phyloP scores from a whole-genome alignment of 805 yeast species.

The Yarrowia yakushimensis region DNA sequence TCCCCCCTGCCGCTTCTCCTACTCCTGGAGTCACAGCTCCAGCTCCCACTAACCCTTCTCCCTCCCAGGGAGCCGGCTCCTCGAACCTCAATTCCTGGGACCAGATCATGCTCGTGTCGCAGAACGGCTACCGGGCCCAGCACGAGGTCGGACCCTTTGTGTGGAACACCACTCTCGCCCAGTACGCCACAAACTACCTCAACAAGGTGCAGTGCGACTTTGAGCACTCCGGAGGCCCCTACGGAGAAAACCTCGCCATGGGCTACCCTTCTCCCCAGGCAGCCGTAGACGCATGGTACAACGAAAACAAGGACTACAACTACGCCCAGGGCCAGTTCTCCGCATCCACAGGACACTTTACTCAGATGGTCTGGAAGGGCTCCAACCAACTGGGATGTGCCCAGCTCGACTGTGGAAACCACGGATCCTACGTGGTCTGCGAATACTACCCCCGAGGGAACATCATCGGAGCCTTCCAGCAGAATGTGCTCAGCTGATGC shows the following conservation, averaged over 20 bases:
- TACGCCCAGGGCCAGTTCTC: constrained; percentile 44
- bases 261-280: constrained; percentile 52
- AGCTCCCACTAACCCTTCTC: background rate
- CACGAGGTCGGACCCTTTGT: constrained; percentile 40
- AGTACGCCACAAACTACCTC: constrained; percentile 55
- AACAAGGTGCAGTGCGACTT: constrained; percentile 48
- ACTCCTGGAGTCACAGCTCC: background rate
- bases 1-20: background rate
- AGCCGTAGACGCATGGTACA: constrained; percentile 69
- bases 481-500: constrained; percentile 28
- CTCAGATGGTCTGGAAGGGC: constrained; percentile 72
- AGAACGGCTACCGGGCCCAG: constrained; percentile 34
- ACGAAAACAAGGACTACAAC: constrained; percentile 54
- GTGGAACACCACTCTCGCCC: constrained; percentile 55
- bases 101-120: constrained; percentile 28
- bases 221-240: constrained; percentile 60
- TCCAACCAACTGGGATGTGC: constrained; percentile 71
- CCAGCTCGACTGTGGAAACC: constrained; percentile 53
- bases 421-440: constrained; percentile 65
- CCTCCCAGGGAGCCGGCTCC: background rate
- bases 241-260: constrained; percentile 80
- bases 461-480: constrained; percentile 33
- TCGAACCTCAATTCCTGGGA: constrained; percentile 27
- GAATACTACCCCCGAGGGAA: constrained; percentile 77
- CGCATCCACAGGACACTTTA: constrained; percentile 68